Evolutionary conservation across 768 basidiomycete species (phyloP).

Genomic region (Trichaptum fuscoviolaceum): DNA sequence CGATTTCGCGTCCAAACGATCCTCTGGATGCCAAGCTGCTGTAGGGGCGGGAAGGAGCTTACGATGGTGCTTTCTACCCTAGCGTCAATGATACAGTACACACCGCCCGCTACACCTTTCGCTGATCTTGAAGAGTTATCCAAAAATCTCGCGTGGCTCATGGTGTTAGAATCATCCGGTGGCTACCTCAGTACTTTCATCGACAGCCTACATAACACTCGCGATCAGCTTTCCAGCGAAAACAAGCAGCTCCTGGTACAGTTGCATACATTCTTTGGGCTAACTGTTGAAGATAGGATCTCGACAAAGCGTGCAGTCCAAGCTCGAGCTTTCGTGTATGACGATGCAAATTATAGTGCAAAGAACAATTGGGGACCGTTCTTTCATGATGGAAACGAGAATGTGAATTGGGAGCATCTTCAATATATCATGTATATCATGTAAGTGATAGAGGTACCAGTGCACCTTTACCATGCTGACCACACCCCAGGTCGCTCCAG

Average conservation of each 20-base stretch:
- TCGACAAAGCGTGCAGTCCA: conserved; percentile 24
- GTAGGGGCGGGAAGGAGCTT: conserved; percentile 28
- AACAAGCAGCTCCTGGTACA: conserved; percentile 44
- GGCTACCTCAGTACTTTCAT: conserved; percentile 42
- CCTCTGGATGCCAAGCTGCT: conserved; percentile 26
- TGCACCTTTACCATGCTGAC: conserved; percentile 35
- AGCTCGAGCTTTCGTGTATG: conserved; percentile 56
- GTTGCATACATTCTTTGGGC: conserved; percentile 53
- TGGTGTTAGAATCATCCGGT: conserved; percentile 20
- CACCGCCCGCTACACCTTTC: conserved; percentile 31
- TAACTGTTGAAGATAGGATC: conserved; percentile 41
- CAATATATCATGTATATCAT: conserved; percentile 51
- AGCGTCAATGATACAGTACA: conserved; percentile 40
- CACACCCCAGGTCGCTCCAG: conserved; percentile 21
- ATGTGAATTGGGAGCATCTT: conserved; percentile 58
- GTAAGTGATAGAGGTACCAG: conserved; percentile 26
- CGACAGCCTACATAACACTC: conserved; percentile 22
- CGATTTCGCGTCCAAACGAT: conserved; percentile 51
- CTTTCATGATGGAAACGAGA: conserved; percentile 34
- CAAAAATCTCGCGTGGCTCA: conserved; percentile 48
- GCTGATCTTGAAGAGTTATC: conserved; percentile 31
- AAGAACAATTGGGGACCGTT: conserved; percentile 56
- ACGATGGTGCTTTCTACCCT: conserved; percentile 40
- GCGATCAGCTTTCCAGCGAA: conserved; percentile 21
- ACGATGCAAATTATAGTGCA: conserved; percentile 48